Base-by-base conservation (phyloP, 352 stramenopile species). In the Peronospora tabacina region DNA sequence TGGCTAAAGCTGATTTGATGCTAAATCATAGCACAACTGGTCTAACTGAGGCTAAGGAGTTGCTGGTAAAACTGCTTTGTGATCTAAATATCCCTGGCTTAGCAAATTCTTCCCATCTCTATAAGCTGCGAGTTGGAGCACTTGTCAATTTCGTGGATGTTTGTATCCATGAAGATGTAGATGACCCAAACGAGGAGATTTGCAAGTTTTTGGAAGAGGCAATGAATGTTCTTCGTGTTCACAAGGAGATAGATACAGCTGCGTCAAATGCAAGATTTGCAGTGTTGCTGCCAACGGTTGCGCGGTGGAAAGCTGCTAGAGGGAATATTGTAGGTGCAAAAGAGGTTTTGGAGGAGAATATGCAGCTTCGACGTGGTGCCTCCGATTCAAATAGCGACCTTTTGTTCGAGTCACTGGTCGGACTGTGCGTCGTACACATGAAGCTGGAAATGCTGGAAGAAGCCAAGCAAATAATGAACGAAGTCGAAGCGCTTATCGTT, bases 371-470 rank as follows among this genome's bases (percentile, higher is more conserved):
- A 17, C 60, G 58, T 36, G 29, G 43, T 11, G 19, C 42, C 7
- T 17, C 46, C 17, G 36, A 33, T 10, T 41, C 24, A 13, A 50
- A 58, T 7, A 62, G 32, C 7, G 66, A 74, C 26, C 42, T 59
- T 36, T 56, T 81, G 49, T 68, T 66, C 41, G 61, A 72, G n/a
- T 49, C 69, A 20, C 64, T 87, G 9, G 59, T 84, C 7, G 72
- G 68, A 6, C 56, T 81, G 20, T 87, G 72, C 17, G 68, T 87
- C 29, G 57, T 87, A 7, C 53, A 75, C 15, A 62, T 87, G n/a
- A 72, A 68, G 42, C 50, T 70, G 20, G 58, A 62, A 5, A 66
- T 76, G 35, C 43, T 66, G 11, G 50, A 34, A 0, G 38, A 66
- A 17, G 75, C 75, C 2, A 35, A 45, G 2, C 28, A 61, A 36